These are phyloP conservation scores for Martiniozyma abietophila DNA, from an alignment of 805 yeast genomes.

Conservation along the genomic window DNA sequence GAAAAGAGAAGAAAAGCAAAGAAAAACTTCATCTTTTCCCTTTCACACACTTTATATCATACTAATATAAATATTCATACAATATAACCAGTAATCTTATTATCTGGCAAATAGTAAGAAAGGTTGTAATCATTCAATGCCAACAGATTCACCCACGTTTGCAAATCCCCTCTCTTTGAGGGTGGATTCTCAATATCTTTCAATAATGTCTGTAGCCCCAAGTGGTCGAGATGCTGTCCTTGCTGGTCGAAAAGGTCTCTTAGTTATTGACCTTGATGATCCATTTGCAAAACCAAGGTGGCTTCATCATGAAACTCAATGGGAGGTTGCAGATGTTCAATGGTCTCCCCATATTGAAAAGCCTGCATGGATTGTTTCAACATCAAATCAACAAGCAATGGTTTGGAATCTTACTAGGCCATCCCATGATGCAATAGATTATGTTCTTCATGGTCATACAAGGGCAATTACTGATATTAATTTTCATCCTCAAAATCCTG, in stretches of 20 bases:
- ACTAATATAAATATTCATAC: too few species aligned
- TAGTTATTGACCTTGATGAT: conserved; percentile 87
- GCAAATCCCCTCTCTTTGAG: conserved; percentile 74
- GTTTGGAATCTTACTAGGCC: conserved; percentile 82
- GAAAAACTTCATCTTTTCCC: too few species aligned
- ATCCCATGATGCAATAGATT: conserved; percentile 61
- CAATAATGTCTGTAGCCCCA: conserved; percentile 76
- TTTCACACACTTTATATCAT: too few species aligned
- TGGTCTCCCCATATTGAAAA: conserved; percentile 90
- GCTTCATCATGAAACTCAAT: conserved; percentile 83
- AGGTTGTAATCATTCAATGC: too few species aligned
- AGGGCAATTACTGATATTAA: conserved; percentile 95
- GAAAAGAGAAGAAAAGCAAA: too few species aligned
- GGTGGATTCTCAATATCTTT: conserved; percentile 88
- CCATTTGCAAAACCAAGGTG: conserved; percentile 93
- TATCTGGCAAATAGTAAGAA: too few species aligned
- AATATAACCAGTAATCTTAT: conserved; percentile 43
- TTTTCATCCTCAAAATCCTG: conserved; percentile 83
- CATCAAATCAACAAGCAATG: conserved; percentile 91
- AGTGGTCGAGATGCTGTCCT: conserved; percentile 88
- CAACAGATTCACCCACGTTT: conserved; percentile 48
- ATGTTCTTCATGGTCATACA: conserved; percentile 80
- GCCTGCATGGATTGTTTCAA: conserved; percentile 87
- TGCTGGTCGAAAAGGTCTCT: conserved; percentile 78
- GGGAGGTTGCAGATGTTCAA: conserved; percentile 99